Evolutionary conservation across 345 rosid genomes (phyloP).

Genomic region (Carallia brachiata): DNA sequence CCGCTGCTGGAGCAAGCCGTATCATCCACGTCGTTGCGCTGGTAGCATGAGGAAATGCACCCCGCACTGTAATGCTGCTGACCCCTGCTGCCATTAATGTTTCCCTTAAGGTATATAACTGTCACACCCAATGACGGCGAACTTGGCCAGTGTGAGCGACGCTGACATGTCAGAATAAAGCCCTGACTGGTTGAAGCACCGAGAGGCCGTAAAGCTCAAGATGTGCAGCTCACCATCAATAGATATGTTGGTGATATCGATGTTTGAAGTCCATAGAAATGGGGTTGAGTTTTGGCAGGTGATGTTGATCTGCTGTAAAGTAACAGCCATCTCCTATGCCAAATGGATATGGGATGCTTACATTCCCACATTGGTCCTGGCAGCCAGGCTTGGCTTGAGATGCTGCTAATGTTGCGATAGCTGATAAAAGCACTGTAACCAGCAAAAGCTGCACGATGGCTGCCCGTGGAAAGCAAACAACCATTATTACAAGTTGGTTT

Average conservation of each 20-base stretch:
- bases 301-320: background rate
- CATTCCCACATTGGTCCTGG: background rate
- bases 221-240: slow-evolving; percentile 19
- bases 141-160: slow-evolving; percentile 8
- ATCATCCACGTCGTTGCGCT: background rate
- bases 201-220: background rate
- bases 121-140: slow-evolving; percentile 34
- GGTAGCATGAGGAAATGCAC: slow-evolving; percentile 18
- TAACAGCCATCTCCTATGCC: slow-evolving; percentile 11
- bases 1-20: slow-evolving; percentile 37
- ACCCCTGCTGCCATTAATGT: fast-evolving
- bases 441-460: background rate
- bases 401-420: background rate
- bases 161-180: background rate
- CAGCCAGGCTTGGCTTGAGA: background rate
- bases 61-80: slow-evolving; percentile 1
- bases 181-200: slow-evolving; percentile 6
- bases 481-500: too few relatives aligned
- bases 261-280: background rate
- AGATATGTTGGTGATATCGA: slow-evolving; percentile 14
- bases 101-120: background rate
- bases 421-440: background rate
- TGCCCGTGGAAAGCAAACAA: too few relatives aligned
- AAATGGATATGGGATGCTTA: slow-evolving; percentile 26
- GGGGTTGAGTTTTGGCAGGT: background rate